Percentiles rank a stretch among this genome's conserved stretches.
Evolutionary conservation across 1,284 basidiomycete species (phyloP).

Genomic region (Ceratobasidium papillatum): DNA sequence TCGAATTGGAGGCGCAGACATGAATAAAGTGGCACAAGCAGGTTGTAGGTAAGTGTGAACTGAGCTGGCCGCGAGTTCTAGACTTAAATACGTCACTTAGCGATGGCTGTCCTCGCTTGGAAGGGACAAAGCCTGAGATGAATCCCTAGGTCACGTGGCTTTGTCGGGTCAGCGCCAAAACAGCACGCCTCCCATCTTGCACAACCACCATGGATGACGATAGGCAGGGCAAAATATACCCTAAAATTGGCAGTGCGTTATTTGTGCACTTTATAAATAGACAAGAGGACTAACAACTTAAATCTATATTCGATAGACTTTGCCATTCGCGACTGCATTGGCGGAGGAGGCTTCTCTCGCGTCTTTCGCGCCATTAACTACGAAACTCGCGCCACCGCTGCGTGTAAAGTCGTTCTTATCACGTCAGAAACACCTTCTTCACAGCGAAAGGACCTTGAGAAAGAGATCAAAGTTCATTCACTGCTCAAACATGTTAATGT

Average conservation of each 20-base stretch:
- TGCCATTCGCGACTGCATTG: slow-evolving; percentile 67
- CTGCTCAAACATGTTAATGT: slow-evolving; percentile 84
- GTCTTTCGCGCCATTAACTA: slow-evolving; percentile 84
- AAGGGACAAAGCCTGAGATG: neutral
- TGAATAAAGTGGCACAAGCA: neutral
- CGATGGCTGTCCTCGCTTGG: slow-evolving; percentile 22
- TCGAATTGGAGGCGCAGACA: slow-evolving; percentile 32
- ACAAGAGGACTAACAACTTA: neutral
- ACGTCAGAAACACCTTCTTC: slow-evolving; percentile 66
- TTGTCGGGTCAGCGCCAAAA: neutral
- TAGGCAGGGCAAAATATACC: slow-evolving; percentile 18
- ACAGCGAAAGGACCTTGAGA: slow-evolving; percentile 83
- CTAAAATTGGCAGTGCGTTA: slow-evolving; percentile 29
- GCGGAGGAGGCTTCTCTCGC: slow-evolving; percentile 81
- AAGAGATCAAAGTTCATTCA: slow-evolving; percentile 92
- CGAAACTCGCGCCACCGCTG: slow-evolving; percentile 71
- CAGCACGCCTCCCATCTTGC: neutral
- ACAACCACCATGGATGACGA: slow-evolving; percentile 32
- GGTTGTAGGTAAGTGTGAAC: neutral
- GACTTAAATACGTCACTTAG: slow-evolving; percentile 9
- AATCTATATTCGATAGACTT: neutral
- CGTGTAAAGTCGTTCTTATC: slow-evolving; percentile 83
- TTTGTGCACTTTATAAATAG: neutral
- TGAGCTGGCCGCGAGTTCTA: neutral
- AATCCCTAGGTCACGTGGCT: slow-evolving; percentile 10